phyloP scores from a whole-genome alignment of 345 rosid species.

The Acer saccharum region DNA sequence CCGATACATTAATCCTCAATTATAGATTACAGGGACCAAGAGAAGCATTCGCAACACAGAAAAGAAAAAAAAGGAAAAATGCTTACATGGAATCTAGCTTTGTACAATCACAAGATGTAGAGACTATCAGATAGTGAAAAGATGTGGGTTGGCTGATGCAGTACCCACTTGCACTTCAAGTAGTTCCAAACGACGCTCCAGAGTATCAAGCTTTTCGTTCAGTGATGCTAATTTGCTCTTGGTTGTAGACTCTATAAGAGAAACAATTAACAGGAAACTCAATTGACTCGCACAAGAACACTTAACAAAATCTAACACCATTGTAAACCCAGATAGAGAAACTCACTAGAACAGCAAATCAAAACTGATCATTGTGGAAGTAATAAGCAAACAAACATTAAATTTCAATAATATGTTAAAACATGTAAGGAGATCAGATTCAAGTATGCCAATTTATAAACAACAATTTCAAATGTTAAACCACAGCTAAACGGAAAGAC shows the following conservation, averaged over 20 bases:
- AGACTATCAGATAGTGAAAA: conserved; percentile 58
- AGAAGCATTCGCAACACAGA: not conserved
- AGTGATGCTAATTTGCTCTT: conserved; percentile 82
- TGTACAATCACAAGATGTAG: not conserved
- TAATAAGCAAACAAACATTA: too few relatives aligned
- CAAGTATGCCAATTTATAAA: too few relatives aligned
- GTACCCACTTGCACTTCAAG: conserved; percentile 94
- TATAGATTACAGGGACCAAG: not conserved
- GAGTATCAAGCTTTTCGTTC: conserved; percentile 82
- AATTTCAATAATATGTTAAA: too few relatives aligned
- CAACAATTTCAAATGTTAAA: too few relatives aligned
- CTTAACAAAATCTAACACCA: too few relatives aligned
- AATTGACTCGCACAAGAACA: not conserved
- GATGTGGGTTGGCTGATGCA: conserved; percentile 81
- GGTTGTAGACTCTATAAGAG: conserved; percentile 71
- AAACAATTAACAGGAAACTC: not conserved
- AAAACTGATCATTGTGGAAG: too few relatives aligned
- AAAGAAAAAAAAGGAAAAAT: not conserved
- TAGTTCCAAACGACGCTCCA: conserved; percentile 87
- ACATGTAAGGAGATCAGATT: too few relatives aligned
- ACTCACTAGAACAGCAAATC: not conserved
- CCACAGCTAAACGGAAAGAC: too few relatives aligned
- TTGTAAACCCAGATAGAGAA: conserved; percentile 11
- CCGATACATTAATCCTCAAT: not conserved
- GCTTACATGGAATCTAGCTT: conserved; percentile 10